These are phyloP conservation scores for Syzygium oleosum DNA, from an alignment of 345 rosid species.

Conservation along the genomic window DNA sequence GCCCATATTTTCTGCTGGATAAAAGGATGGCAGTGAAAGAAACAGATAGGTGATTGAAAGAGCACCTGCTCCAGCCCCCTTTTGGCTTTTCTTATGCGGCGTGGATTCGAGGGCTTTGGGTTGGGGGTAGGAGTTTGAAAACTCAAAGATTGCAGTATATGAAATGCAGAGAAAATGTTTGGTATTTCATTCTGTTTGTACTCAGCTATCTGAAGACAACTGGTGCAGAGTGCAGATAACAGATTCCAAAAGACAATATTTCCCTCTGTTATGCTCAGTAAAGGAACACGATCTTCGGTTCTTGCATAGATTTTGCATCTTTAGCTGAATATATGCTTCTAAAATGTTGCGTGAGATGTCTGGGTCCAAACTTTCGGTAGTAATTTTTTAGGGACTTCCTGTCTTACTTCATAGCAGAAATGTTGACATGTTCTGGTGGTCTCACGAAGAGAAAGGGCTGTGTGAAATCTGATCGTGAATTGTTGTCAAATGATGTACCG, in stretches of 20 bases:
- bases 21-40: background rate
- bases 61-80: background rate
- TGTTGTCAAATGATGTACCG: background rate
- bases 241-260: background rate
- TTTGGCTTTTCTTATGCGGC: background rate
- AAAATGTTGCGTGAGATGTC: background rate
- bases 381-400: background rate
- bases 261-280: background rate
- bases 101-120: background rate
- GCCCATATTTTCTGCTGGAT: background rate
- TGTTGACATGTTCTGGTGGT: background rate
- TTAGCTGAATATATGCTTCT: background rate
- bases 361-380: background rate
- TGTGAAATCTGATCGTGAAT: background rate
- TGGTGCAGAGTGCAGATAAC: background rate
- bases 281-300: background rate
- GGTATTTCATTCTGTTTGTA: background rate
- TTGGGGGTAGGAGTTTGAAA: background rate
- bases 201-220: background rate
- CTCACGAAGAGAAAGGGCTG: background rate
- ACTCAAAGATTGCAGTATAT: background rate
- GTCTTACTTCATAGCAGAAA: background rate
- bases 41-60: background rate
- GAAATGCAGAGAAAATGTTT: background rate
- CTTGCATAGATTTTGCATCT: background rate